A percentile compares a stretch with the other conserved stretches of the same genome.
Conservation (phyloP, 768 basidiomycete species). For the Tricholoma hemisulphureum region DNA sequence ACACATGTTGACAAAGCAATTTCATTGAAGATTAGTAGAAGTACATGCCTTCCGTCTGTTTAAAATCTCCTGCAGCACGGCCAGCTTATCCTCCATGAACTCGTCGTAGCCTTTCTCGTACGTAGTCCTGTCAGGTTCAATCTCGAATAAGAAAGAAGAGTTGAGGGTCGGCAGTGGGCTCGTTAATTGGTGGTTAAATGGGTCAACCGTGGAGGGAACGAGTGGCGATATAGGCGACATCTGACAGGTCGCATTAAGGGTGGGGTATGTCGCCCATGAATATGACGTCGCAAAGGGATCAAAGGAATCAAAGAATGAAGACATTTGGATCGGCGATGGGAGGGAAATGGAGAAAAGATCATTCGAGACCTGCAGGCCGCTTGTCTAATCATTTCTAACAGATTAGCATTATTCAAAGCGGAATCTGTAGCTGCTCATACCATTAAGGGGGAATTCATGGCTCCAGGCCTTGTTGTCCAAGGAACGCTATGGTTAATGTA, state of each 20-base stretch:
- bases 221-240: background rate
- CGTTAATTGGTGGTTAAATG: conserved; percentile 10
- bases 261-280: conserved; percentile 5
- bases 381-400: conserved; percentile 4
- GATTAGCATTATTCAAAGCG: background rate
- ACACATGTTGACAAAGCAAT: background rate
- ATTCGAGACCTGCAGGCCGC: conserved; percentile 9
- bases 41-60: conserved; percentile 4
- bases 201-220: conserved; percentile 8
- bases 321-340: conserved; percentile 5
- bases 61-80: conserved; percentile 12
- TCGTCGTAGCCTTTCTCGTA: conserved; percentile 16
- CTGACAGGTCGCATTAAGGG: background rate
- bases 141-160: conserved; percentile 13
- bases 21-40: background rate
- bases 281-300: conserved; percentile 3
- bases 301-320: conserved; percentile 18
- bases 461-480: conserved; percentile 11
- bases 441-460: conserved; percentile 15
- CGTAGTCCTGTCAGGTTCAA: conserved; percentile 13
- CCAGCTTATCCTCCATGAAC: conserved; percentile 15
- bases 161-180: conserved; percentile 10
- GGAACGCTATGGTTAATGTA: conserved; percentile 5
- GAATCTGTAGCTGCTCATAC: conserved; percentile 2
- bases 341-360: conserved; percentile 9